Conservation (phyloP, 2,329 filamentous ascomycete genomes). For the Dendrostoma leiphaemia region DNA sequence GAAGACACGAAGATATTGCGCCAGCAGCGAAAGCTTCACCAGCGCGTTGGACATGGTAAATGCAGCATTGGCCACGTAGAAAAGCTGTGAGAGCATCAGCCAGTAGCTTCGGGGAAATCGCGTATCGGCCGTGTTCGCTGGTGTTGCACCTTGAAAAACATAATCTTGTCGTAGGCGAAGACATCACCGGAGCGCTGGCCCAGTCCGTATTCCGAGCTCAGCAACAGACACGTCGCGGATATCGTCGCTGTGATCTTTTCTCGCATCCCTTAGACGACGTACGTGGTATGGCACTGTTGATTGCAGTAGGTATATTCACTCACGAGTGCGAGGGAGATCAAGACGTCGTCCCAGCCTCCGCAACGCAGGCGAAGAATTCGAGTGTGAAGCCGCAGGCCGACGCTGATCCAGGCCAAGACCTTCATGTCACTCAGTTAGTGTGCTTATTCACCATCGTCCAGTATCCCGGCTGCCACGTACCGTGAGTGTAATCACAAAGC, state of each 20-base stretch:
- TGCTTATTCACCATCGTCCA: too few relatives aligned
- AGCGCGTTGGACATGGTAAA: slow-evolving; percentile 21
- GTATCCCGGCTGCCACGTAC: neutral
- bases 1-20: slow-evolving; percentile 22
- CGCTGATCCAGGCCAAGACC: slow-evolving; percentile 16
- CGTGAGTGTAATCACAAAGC: slow-evolving; percentile 17
- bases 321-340: slow-evolving; percentile 20
- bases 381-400: slow-evolving; percentile 18
- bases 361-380: slow-evolving; percentile 16
- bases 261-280: too few relatives aligned
- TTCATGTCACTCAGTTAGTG: neutral
- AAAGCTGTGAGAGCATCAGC: slow-evolving; percentile 2
- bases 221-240: neutral
- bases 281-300: too few relatives aligned
- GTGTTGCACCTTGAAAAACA: slow-evolving; percentile 10
- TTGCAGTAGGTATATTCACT: neutral
- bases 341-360: slow-evolving; percentile 21
- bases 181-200: slow-evolving; percentile 2
- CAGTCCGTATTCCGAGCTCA: neutral
- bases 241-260: neutral
- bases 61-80: slow-evolving; percentile 19
- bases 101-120: too few relatives aligned
- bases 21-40: slow-evolving; percentile 22
- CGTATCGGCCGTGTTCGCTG: too few relatives aligned
- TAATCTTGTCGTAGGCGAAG: neutral